Conservation (phyloP, 768 basidiomycete species). For the Boletus edulis region DNA sequence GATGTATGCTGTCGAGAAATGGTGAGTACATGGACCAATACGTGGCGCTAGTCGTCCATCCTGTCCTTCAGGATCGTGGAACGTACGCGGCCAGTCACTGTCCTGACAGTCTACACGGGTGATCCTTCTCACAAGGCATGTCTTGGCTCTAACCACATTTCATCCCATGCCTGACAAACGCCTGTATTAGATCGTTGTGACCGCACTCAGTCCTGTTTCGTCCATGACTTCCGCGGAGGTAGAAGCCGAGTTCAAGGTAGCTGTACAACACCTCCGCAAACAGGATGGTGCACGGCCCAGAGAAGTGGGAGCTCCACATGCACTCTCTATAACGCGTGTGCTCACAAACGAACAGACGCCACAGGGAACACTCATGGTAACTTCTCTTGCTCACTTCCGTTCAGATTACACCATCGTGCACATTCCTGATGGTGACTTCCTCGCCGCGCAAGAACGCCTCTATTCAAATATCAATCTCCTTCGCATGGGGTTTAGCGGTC, state of each 20-base stretch:
- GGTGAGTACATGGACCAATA: conserved; percentile 42
- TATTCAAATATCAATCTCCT: conserved; percentile 81
- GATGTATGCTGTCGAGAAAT: conserved; percentile 85
- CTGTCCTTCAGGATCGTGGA: conserved; percentile 57
- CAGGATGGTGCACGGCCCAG: conserved; percentile 71
- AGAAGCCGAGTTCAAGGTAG: conserved; percentile 57
- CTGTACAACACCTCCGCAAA: conserved; percentile 57
- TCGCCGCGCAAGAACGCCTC: conserved; percentile 59
- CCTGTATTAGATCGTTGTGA: conserved; percentile 52
- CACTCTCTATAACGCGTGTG: not conserved
- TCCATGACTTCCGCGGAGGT: conserved; percentile 43
- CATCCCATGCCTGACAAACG: conserved; percentile 11
- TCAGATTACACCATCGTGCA: conserved; percentile 85
- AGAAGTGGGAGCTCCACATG: conserved; percentile 39
- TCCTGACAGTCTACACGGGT: conserved; percentile 76
- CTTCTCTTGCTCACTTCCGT: conserved; percentile 83
- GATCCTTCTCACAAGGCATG: conserved; percentile 63
- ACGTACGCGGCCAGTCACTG: conserved; percentile 54
- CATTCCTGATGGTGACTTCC: conserved; percentile 66
- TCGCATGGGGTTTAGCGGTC: conserved; percentile 82
- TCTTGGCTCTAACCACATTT: conserved; percentile 3
- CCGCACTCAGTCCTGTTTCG: conserved; percentile 48
- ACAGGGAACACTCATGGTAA: conserved; percentile 72
- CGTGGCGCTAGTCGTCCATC: not conserved
- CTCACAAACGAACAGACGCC: conserved; percentile 43